Base-by-base conservation (phyloP, 2,329 filamentous ascomycete genomes). In the Triangularia verruculosa region DNA sequence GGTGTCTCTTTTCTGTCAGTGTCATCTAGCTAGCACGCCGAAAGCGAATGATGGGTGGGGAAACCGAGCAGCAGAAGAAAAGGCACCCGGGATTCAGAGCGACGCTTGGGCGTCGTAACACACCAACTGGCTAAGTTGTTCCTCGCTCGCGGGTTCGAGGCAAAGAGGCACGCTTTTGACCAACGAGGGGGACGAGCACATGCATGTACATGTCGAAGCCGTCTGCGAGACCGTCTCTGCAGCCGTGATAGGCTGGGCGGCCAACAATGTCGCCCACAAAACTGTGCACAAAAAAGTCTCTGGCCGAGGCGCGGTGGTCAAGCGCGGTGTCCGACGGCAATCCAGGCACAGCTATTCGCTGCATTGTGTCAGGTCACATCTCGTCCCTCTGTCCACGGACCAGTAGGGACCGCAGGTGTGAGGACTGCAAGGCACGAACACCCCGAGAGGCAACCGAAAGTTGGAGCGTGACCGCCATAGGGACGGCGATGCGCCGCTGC, bases 261-360 rank as follows among this genome's bases (percentile, higher is more conserved):
- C 65, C 60, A 59, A 60, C 63, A 66, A 56, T 57, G 64, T 59
- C 64, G 63, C 62, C 66, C 67, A 66, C 66, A 65, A 28, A 62
- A 61, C 60, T 17, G 58, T 62, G 66, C 67, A 67, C 64, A 62
- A 63, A 57, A 59, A 62, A 43, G 59, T 52, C 55, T 25, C 43
- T 66, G 64, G 61, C 65, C 64, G 62, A 64, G 61, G 56, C 57
- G 64, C 59, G 54, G 59, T 59, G 54, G n/a, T 22, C 61, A 62
- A 57, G 64, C 66, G 66, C 64, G 53, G 22, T 64, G 64, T 63
- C 66, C 64, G 64, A 67, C 62, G 65, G 64, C 61, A 66, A 63
- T 61, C 61, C 65, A 63, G 60, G 57, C 62, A 64, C 68, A 65
- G 66, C 68, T 63, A 70, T 70, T 70, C 68, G 70, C 67, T 68